Evolutionary conservation across 306 rosid species (phyloP), one percentile per base, ranked within the genome.

Genomic region (Dryas alaskensis): DNA sequence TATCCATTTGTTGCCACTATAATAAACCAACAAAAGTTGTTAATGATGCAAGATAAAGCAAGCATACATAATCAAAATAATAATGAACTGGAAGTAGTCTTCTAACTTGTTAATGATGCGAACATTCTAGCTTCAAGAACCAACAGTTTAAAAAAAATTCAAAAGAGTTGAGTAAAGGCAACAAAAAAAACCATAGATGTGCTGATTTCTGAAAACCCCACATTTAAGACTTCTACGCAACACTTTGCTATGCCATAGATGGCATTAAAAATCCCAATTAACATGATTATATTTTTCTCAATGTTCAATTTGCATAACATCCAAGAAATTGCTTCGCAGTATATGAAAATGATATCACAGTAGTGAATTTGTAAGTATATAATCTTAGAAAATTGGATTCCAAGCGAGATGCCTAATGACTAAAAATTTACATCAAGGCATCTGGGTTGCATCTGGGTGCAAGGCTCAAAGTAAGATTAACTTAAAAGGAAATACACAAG

Each of bases 1-100:
- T n/a, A 73, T 95, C 99, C 99, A 95, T 95, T 92, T 95, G 98
- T 84, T 87, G 98, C 99, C 99, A 95, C 99, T 95, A 74, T 79
- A 88, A 80, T 66, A 54, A 73, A 66, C 61, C 71, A 76, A 31
- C 44, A 52, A 73, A 61, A 68, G 73, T 62, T 62, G 77, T 31
- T 31, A 31, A 31, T 31, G 37, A 31, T 31, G 37, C 37, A 31
- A 74, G 59, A 64, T 25, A 48, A 75, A 73, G 65, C 58, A 45
- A 79, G 45, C 44, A 58, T 12, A 53, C 7, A 12, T n/a, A 78
- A 51, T 67, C 37, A 57, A 62, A 78, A 37, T n/a, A 46, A 16
- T 55, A 60, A 8, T 48, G 45, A 52, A 80, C 25, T 62, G 22
- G 14, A 49, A 46, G 25, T 10, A 57, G 43, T 25, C 53, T 27